Evolutionary conservation across 2,329 filamentous ascomycete species (phyloP), one percentile per base, ranked within the genome.

Genomic region (Huntiella abstrusa): DNA sequence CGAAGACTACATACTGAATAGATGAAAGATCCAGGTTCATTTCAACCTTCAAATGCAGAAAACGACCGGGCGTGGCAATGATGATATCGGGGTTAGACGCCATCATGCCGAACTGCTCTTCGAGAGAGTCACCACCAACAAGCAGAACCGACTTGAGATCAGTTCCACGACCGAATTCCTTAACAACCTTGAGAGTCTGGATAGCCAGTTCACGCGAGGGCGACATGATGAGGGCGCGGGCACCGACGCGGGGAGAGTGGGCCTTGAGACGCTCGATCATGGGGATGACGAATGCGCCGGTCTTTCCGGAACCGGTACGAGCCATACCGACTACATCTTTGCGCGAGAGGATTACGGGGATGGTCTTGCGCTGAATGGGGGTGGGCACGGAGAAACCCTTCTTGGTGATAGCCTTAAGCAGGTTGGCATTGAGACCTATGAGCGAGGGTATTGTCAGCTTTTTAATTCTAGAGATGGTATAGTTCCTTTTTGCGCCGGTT

Each of bases 291-390:
- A 98, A 98, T 16, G 91, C 91, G 1, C 87, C 91, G 1, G 92
- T 98, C 68, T 98, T 98, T 66, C 91, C 91, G 15, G 87, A 96
- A 59, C 91, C 91, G n/a, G 92, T 98, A 53, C 92, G 73, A 5
- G 91, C 91, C 91, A 98, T 98, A 53, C 87, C 92, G 17, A 98
- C 88, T n/a, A 96, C 83, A 70, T 98, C 91, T 63, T 86, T 83
- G 46, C 81, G 75, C 51, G 92, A 83, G 54, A 96, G 69, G 47
- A 98, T 77, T 47, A 96, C 68, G 3, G 91, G 92, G 41, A 98
- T 94, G 2, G 91, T 84, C 63, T 96, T 96, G 54, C 91, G 77
- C 66, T 98, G 91, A 61, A 98, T 98, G 0, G 91, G 91, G 0
- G 91, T 98, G 3, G 92, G 92, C 2, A 96, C 84, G 1, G 82